Conservation (phyloP, 2,329 filamentous ascomycete species). For the Pyrenophora tritici-repentis region DNA sequence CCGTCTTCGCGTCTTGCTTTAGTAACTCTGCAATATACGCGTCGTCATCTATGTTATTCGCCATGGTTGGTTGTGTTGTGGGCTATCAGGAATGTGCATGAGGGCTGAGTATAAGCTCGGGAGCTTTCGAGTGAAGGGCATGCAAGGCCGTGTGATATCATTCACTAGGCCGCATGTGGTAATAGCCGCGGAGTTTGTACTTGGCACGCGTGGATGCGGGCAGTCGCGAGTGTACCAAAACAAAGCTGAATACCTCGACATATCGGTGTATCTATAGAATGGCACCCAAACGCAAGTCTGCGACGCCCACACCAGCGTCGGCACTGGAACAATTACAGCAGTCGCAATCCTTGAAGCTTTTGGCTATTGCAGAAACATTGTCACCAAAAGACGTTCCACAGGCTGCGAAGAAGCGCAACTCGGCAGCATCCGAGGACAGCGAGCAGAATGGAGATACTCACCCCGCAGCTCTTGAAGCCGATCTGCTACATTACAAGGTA, state of each 20-base stretch:
- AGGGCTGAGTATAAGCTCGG: not conserved
- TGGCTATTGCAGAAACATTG: conserved; percentile 77
- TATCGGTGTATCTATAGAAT: conserved; percentile 20
- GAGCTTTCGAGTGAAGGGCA: not conserved
- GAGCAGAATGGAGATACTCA: conserved; percentile 67
- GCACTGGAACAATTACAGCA: conserved; percentile 61
- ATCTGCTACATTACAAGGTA: conserved; percentile 84
- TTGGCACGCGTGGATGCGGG: conserved; percentile 22
- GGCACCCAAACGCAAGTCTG: conserved; percentile 33
- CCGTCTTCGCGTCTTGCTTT: conserved; percentile 76
- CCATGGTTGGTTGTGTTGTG: conserved; percentile 22
- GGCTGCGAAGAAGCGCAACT: conserved; percentile 47
- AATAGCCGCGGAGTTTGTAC: conserved; percentile 24
- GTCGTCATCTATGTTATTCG: conserved; percentile 58
- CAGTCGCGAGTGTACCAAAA: conserved; percentile 29
- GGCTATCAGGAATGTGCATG: not conserved
- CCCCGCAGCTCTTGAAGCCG: conserved; percentile 75
- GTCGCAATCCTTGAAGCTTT: conserved; percentile 69
- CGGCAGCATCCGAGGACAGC: conserved; percentile 71
- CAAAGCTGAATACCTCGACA: conserved; percentile 25
- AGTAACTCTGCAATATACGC: conserved; percentile 82
- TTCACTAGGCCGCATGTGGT: conserved; percentile 16
- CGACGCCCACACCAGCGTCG: conserved; percentile 27
- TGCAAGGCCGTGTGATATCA: conserved; percentile 7
- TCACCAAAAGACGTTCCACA: conserved; percentile 57